Conservation (phyloP, 352 stramenopile species). For the Saprolegnia parasitica region DNA sequence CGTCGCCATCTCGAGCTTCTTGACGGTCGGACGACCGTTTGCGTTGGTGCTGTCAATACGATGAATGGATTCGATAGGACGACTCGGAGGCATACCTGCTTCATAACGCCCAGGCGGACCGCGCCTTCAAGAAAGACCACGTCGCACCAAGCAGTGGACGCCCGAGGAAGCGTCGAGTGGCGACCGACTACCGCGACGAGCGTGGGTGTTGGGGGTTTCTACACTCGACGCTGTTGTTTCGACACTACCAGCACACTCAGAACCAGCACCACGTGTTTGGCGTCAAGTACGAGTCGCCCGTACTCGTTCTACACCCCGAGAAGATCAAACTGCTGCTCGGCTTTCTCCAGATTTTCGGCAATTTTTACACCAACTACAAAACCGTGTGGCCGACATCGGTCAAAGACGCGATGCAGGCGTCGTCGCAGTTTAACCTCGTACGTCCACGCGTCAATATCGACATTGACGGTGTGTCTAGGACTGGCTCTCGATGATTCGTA, state of each 20-base stretch:
- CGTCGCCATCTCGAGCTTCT: conserved; percentile 33
- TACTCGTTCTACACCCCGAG: conserved; percentile 45
- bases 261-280: conserved; percentile 48
- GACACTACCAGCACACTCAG: conserved; percentile 26
- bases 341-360: conserved; percentile 80
- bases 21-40: conserved; percentile 33
- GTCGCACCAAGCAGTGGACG: not conserved
- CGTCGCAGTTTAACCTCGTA: conserved; percentile 69
- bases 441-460: not conserved
- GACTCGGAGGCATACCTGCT: conserved; percentile 8
- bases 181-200: conserved; percentile 35
- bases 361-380: conserved; percentile 61
- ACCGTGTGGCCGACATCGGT: conserved; percentile 57
- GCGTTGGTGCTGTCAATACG: conserved; percentile 32
- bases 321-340: conserved; percentile 79
- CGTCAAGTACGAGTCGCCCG: conserved; percentile 45
- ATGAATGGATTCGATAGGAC: conserved; percentile 12
- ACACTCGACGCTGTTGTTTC: conserved; percentile 22
- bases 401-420: conserved; percentile 56
- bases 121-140: not conserved
- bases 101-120: conserved; percentile 14
- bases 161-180: conserved; percentile 11
- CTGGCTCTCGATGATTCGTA: conserved; percentile 57
- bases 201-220: conserved; percentile 26
- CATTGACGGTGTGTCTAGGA: conserved; percentile 37